Percentiles rank a stretch among this genome's conserved stretches.
Evolutionary conservation across 2,329 filamentous ascomycete species (phyloP).

Genomic region (Paecilomyces niveus): DNA sequence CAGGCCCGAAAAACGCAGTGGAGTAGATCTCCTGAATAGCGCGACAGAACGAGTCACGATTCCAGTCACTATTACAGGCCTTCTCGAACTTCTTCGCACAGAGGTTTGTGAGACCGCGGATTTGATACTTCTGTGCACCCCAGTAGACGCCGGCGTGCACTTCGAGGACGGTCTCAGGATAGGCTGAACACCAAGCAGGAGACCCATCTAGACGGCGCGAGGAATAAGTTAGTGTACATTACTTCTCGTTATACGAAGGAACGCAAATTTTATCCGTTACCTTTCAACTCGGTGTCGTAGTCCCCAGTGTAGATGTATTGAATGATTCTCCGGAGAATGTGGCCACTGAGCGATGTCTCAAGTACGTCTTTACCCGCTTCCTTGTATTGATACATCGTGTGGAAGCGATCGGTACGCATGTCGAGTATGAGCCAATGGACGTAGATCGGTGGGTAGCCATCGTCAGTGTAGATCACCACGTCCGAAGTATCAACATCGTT

Average conservation of each 20-base stretch:
- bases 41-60: neutral
- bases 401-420: neutral
- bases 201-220: neutral
- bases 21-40: neutral
- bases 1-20: neutral
- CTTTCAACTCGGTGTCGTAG: neutral
- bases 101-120: neutral
- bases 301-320: neutral
- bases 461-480: neutral
- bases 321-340: neutral
- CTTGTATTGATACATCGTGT: neutral
- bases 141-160: neutral
- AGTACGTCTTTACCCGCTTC: neutral
- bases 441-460: neutral
- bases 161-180: neutral
- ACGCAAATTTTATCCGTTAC: neutral
- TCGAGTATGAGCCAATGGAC: neutral
- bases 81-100: neutral
- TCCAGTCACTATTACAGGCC: neutral
- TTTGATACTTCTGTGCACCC: neutral
- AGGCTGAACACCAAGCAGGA: no score
- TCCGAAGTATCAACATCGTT: neutral
- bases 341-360: neutral
- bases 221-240: neutral
- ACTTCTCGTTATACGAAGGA: neutral